Conservation (phyloP, 257 asterid species). For the Plantago major region DNA sequence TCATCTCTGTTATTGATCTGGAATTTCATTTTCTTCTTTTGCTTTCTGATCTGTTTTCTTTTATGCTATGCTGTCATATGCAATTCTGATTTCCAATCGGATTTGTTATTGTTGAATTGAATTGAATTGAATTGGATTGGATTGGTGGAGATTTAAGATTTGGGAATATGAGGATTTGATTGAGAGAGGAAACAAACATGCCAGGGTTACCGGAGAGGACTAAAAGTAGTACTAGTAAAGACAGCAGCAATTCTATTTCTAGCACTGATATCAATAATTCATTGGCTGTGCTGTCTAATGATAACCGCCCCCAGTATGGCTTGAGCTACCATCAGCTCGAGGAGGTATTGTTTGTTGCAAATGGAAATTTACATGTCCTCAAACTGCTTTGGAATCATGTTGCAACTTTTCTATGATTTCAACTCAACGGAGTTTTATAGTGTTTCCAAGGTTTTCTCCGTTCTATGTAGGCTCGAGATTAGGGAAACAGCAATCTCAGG, state of each 20-base stretch:
- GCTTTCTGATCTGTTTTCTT: slow-evolving; percentile 31
- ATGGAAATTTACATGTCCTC: slow-evolving; percentile 14
- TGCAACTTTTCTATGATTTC: slow-evolving; percentile 13
- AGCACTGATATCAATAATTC: slow-evolving; percentile 19
- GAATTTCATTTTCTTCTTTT: slow-evolving; percentile 5
- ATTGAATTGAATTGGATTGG: slow-evolving; percentile 28
- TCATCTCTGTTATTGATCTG: slow-evolving; percentile 33
- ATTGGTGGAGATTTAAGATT: no score
- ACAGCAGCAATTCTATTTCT: slow-evolving; percentile 23
- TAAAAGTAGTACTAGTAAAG: slow-evolving; percentile 28
- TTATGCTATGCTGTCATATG: slow-evolving; percentile 16
- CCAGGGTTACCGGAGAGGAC: slow-evolving; percentile 70
- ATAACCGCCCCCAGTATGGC: slow-evolving; percentile 80
- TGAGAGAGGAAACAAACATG: slow-evolving; percentile 55
- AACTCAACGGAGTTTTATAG: slow-evolving; percentile 1
- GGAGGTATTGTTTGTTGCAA: slow-evolving; percentile 55
- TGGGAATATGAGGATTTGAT: slow-evolving; percentile 43
- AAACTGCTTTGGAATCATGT: slow-evolving; percentile 14
- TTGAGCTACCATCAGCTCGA: slow-evolving; percentile 72
- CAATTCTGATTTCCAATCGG: slow-evolving; percentile 19
- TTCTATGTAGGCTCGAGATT: no score
- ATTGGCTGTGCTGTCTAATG: slow-evolving; percentile 48
- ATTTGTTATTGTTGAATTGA: neutral
- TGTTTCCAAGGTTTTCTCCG: neutral
- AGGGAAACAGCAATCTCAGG: no score